phyloP scores from a whole-genome alignment of 1,139 yeast species.

The Suhomyces bribrorum region DNA sequence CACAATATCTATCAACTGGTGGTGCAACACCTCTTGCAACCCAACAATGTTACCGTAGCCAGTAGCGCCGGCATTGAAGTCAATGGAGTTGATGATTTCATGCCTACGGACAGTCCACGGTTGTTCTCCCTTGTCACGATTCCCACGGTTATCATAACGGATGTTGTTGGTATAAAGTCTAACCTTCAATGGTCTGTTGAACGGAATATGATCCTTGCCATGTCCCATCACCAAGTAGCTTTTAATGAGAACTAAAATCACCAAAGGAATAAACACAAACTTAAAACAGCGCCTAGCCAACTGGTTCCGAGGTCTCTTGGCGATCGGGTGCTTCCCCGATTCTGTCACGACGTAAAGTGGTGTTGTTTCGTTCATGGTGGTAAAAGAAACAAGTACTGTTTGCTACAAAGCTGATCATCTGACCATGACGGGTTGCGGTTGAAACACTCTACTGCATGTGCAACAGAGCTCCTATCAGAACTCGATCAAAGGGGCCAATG shows the following conservation, averaged over 20 bases:
- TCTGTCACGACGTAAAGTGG: constrained; percentile 7
- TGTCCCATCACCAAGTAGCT: constrained; percentile 8
- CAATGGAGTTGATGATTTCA: constrained; percentile 42
- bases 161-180: constrained; percentile 57
- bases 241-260: constrained; percentile 4
- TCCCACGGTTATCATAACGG: constrained; percentile 42
- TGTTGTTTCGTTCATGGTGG: constrained; percentile 5
- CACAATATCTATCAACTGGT: constrained; percentile 52
- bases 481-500: no score
- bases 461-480: no score
- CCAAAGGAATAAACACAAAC: constrained; percentile 7
- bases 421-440: no score
- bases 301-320: constrained; percentile 1
- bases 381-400: background rate
- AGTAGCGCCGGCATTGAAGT: constrained; percentile 25
- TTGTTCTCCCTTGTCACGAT: constrained; percentile 35
- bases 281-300: constrained; percentile 6
- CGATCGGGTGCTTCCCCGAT: background rate
- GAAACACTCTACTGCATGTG: background rate
- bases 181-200: constrained; percentile 20
- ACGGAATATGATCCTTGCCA: constrained; percentile 3
- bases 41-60: constrained; percentile 44
- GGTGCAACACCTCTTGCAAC: constrained; percentile 55
- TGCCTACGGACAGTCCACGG: constrained; percentile 46
- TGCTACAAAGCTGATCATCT: background rate